A percentile compares a stretch with the other conserved stretches of the same genome.
phyloP scores from a whole-genome alignment of 2,329 filamentous ascomycete genomes.

The Penicillium sp. region DNA sequence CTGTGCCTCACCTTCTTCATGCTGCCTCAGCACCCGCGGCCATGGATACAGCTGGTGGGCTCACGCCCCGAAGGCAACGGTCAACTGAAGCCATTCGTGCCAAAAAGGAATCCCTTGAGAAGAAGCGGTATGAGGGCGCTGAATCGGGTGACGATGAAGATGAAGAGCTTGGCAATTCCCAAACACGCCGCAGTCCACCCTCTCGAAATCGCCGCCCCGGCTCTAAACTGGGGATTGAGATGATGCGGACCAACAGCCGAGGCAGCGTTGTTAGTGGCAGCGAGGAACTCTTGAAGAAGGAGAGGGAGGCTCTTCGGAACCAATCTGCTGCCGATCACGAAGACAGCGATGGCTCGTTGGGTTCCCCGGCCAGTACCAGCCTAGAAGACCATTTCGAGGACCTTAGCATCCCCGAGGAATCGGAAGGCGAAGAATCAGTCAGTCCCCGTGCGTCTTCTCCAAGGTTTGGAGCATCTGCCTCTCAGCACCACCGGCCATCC shows the following conservation, averaged over 20 bases:
- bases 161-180: constrained; percentile 71
- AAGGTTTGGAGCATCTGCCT: neutral
- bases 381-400: constrained; percentile 35
- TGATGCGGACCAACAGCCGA: constrained; percentile 96
- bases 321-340: constrained; percentile 21
- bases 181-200: constrained; percentile 52
- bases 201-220: constrained; percentile 61
- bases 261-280: constrained; percentile 65
- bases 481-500: constrained; percentile 13
- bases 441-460: constrained; percentile 25
- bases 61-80: constrained; percentile 59
- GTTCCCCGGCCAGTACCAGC: constrained; percentile 23
- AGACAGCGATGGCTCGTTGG: constrained; percentile 23
- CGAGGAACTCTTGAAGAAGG: constrained; percentile 40
- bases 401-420: constrained; percentile 37
- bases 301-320: constrained; percentile 33
- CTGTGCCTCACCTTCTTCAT: constrained; percentile 56
- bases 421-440: constrained; percentile 31
- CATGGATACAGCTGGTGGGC: constrained; percentile 52
- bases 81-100: constrained; percentile 71
- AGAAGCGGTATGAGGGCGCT: constrained; percentile 66
- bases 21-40: constrained; percentile 65
- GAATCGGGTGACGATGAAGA: constrained; percentile 96
- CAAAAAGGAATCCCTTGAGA: constrained; percentile 74
- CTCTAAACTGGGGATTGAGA: constrained; percentile 90